Conservation (phyloP, 2,329 filamentous ascomycete genomes). For the Trichophyton rubrum region DNA sequence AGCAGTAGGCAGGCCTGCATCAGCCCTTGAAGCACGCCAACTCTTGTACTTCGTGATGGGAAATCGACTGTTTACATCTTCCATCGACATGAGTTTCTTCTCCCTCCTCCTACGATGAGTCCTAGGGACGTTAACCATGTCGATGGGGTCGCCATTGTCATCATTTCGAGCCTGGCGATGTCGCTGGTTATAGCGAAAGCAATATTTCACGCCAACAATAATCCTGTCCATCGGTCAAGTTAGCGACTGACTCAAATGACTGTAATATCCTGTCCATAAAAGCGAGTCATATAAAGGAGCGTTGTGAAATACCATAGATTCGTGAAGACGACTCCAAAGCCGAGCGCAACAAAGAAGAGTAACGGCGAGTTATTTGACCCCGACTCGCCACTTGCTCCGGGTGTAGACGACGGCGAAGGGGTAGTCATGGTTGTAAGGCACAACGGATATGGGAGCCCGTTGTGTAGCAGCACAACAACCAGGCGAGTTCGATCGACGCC, state of each 20-base stretch:
- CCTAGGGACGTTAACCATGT: conserved; percentile 70
- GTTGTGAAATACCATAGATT: conserved; percentile 74
- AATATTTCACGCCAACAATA: conserved; percentile 98
- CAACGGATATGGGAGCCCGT: background rate
- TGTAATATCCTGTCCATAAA: background rate
- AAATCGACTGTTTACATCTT: conserved; percentile 96
- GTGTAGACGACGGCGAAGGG: background rate
- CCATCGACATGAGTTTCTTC: conserved; percentile 98
- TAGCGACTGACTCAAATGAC: background rate
- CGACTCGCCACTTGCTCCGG: conserved; percentile 19
- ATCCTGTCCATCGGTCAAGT: conserved; percentile 52
- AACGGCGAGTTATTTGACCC: conserved; percentile 59
- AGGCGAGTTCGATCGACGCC: conserved; percentile 1
- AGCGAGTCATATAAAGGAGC: background rate
- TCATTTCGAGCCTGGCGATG: conserved; percentile 65
- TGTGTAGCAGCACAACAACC: background rate
- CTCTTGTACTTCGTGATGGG: conserved; percentile 92
- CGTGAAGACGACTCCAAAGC: conserved; percentile 96
- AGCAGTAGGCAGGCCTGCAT: conserved; percentile 67
- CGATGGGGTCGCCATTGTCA: conserved; percentile 79
- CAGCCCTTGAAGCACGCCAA: conserved; percentile 75
- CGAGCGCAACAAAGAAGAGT: conserved; percentile 87
- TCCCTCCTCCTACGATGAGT: conserved; percentile 78
- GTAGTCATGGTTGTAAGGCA: background rate
- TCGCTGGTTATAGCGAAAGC: conserved; percentile 93